phyloP scores from a whole-genome alignment of 164 flowering plant genomes.

The Stephania cephalantha region DNA sequence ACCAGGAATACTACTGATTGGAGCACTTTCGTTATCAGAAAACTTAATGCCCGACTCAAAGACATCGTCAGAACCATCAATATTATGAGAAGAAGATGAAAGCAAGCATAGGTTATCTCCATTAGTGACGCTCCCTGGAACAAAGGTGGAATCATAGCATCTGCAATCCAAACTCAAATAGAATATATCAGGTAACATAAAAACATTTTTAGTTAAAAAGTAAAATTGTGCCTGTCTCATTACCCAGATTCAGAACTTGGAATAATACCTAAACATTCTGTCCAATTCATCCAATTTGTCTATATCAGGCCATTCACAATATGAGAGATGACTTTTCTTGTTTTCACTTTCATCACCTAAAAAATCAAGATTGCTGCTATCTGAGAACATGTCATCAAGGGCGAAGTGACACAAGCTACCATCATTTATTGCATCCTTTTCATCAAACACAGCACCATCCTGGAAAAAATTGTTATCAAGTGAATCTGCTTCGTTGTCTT shows the following conservation, averaged over 20 bases:
- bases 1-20: not conserved
- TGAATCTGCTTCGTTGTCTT: not conserved
- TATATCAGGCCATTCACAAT: not conserved
- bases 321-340: not conserved
- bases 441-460: not conserved
- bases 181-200: not conserved
- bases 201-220: not conserved
- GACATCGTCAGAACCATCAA: not conserved
- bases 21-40: not conserved
- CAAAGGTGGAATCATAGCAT: not conserved
- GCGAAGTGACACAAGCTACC: not conserved
- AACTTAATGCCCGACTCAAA: not conserved
- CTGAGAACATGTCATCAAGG: not conserved
- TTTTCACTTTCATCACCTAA: not conserved
- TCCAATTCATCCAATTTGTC: not conserved
- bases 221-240: not conserved
- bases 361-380: not conserved
- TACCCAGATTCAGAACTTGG: not conserved
- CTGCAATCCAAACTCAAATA: not conserved
- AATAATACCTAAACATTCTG: not conserved
- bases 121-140: not conserved
- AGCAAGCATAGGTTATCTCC: not conserved
- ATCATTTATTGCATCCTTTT: not conserved
- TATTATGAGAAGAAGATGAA: not conserved
- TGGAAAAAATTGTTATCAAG: not conserved